Evolutionary conservation across 768 basidiomycete genomes (phyloP).

Genomic region (Naganishia onofrii): DNA sequence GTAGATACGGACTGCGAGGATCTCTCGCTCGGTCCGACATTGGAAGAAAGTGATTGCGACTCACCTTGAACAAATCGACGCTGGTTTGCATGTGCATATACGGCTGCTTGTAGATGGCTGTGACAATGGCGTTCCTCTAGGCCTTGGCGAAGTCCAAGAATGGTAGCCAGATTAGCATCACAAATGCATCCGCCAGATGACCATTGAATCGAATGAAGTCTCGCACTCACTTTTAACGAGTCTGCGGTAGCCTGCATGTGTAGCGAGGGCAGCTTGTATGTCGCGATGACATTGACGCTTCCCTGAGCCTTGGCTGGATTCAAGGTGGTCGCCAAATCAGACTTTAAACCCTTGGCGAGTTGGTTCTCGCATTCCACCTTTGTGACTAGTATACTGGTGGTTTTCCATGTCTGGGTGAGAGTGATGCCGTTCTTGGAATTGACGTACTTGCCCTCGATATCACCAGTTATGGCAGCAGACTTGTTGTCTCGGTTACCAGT

Average conservation of each 20-base stretch:
- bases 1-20: not conserved
- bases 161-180: too few species aligned
- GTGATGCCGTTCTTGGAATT: constrained; percentile 89
- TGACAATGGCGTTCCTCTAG: too few species aligned
- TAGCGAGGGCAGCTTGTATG: constrained; percentile 93
- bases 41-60: too few species aligned
- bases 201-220: too few species aligned
- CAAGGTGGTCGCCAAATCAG: constrained; percentile 79
- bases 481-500: constrained; percentile 75
- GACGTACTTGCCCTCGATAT: constrained; percentile 91
- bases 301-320: constrained; percentile 81
- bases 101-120: too few species aligned
- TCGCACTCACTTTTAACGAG: constrained; percentile 74
- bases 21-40: too few species aligned
- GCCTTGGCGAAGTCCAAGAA: too few species aligned
- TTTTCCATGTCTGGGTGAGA: constrained; percentile 89
- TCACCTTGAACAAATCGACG: too few species aligned
- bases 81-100: too few species aligned
- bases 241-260: constrained; percentile 88
- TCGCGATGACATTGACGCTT: constrained; percentile 73
- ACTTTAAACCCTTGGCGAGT: constrained; percentile 90
- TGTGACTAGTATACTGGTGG: constrained; percentile 83
- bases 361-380: constrained; percentile 94
- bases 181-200: too few species aligned
- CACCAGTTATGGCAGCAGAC: constrained; percentile 71